These are phyloP conservation scores for Dimocarpus longan DNA, from an alignment of 345 rosid species.

Conservation along the genomic window DNA sequence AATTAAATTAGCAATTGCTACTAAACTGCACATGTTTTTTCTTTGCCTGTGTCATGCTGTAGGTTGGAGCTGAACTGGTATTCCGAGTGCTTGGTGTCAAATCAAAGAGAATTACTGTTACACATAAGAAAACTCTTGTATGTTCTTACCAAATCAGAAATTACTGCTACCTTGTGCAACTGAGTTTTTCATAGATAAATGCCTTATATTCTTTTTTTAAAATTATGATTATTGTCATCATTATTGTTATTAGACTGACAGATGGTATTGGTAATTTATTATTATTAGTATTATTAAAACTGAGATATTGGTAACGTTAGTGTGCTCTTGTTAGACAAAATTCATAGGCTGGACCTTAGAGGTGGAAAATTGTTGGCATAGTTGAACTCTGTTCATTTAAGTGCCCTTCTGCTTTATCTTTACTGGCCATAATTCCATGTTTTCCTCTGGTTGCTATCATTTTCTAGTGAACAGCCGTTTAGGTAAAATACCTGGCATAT, in stretches of 20 bases:
- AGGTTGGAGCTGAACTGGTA: conserved; percentile 86
- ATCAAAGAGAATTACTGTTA: conserved; percentile 91
- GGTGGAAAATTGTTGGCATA: not conserved
- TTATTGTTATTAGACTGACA: no score
- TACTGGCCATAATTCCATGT: not conserved
- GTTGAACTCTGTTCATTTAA: not conserved
- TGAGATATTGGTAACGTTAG: not conserved
- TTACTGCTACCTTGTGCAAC: not conserved
- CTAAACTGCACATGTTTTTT: conserved; percentile 13
- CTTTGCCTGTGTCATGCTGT: conserved; percentile 27
- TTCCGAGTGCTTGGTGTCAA: conserved; percentile 98
- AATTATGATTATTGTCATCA: no score
- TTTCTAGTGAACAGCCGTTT: not conserved
- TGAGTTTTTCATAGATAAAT: conserved; percentile 12
- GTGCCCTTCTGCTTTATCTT: not conserved
- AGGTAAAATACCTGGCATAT: not conserved
- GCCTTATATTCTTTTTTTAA: not conserved
- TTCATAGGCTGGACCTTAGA: not conserved
- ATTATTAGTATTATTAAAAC: no score
- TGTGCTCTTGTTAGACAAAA: no score
- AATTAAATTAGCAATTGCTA: conserved; percentile 22
- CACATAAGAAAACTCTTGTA: conserved; percentile 96
- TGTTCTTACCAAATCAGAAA: conserved; percentile 28
- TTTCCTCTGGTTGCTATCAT: not conserved
- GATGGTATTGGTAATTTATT: no score